phyloP scores from a whole-genome alignment of 768 basidiomycete genomes.

The Holtermanniella nyarrowii region DNA sequence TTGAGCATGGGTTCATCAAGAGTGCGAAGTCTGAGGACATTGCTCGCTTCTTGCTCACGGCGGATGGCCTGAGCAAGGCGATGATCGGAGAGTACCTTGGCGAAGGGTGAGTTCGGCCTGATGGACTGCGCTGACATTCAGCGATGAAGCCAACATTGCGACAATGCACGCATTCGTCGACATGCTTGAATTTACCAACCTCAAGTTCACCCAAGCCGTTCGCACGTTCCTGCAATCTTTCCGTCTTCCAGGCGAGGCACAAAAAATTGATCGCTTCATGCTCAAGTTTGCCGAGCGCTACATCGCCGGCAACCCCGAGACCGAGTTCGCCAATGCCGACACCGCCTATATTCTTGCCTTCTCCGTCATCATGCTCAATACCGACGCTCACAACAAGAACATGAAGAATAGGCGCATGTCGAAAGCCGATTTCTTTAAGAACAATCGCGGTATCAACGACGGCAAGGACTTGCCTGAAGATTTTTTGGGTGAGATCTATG shows the following conservation, averaged over 20 bases:
- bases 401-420: constrained; percentile 84
- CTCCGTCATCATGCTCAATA: constrained; percentile 91
- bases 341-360: constrained; percentile 91
- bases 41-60: constrained; percentile 70
- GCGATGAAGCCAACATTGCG: constrained; percentile 78
- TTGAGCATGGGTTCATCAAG: constrained; percentile 77
- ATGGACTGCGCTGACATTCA: constrained; percentile 35
- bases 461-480: constrained; percentile 79
- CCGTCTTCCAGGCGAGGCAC: constrained; percentile 90
- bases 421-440: constrained; percentile 78
- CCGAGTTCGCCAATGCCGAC: constrained; percentile 88
- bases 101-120: constrained; percentile 61
- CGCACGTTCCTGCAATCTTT: constrained; percentile 86
- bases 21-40: constrained; percentile 63
- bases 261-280: constrained; percentile 99
- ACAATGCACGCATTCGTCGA: constrained; percentile 98
- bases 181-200: constrained; percentile 69
- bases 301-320: constrained; percentile 74
- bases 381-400: constrained; percentile 91
- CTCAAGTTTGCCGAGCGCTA: constrained; percentile 97
- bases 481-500: constrained; percentile 63
- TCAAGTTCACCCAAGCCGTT: constrained; percentile 78
- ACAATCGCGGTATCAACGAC: constrained; percentile 95
- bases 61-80: constrained; percentile 86
- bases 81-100: constrained; percentile 98